These are phyloP conservation scores for Penicillium fimorum DNA, from an alignment of 495 filamentous ascomycete genomes.

Conservation along the genomic window DNA sequence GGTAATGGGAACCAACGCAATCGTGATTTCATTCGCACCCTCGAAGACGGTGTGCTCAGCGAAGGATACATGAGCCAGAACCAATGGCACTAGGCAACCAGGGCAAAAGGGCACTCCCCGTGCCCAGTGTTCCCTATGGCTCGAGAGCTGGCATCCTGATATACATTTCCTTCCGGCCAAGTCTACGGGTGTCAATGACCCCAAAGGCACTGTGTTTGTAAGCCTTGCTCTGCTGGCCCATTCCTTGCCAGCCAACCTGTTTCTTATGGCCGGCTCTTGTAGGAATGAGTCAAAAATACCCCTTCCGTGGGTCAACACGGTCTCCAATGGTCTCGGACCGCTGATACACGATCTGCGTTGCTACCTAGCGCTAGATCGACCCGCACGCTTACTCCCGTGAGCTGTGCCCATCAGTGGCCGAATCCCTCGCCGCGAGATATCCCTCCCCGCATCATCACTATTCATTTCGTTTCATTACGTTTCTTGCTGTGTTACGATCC, in stretches of 20 bases:
- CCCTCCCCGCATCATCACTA: slow-evolving; percentile 7
- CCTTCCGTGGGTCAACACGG: slow-evolving; percentile 3
- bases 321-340: slow-evolving; percentile 7
- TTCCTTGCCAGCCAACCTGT: slow-evolving; percentile 4
- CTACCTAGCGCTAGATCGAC: slow-evolving; percentile 17
- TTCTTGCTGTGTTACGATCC: slow-evolving; percentile 15
- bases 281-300: slow-evolving; percentile 5
- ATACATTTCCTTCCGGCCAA: not conserved
- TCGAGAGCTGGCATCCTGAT: slow-evolving; percentile 1
- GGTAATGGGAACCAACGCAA: slow-evolving; percentile 61
- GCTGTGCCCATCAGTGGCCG: slow-evolving; percentile 13
- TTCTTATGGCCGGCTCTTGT: slow-evolving; percentile 5
- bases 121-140: not conserved
- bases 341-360: slow-evolving; percentile 14
- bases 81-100: slow-evolving; percentile 58
- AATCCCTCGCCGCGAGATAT: slow-evolving; percentile 4
- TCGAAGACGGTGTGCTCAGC: slow-evolving; percentile 88
- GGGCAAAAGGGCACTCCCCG: not conserved
- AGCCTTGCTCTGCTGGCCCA: slow-evolving; percentile 1
- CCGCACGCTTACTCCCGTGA: slow-evolving; percentile 8
- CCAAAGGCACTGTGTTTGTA: slow-evolving; percentile 4
- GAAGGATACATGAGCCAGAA: slow-evolving; percentile 71
- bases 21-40: slow-evolving; percentile 85
- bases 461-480: slow-evolving; percentile 9
- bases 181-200: not conserved